These are phyloP conservation scores for Colletotrichum kahawae DNA, from an alignment of 2,329 filamentous ascomycete species.

Conservation along the genomic window DNA sequence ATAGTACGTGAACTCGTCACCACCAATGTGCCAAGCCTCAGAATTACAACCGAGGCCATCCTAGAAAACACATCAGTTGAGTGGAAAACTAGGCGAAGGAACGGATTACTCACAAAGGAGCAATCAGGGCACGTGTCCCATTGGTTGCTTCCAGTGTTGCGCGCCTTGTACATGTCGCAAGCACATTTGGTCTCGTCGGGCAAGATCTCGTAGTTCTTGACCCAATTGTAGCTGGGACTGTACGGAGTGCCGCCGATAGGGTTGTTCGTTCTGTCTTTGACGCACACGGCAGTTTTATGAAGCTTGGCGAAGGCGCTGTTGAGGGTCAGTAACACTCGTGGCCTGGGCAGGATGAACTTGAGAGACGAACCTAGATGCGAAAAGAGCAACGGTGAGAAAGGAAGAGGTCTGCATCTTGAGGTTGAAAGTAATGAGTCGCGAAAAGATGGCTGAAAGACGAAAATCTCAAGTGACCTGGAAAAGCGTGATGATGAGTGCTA, in stretches of 20 bases:
- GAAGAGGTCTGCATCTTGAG: not conserved
- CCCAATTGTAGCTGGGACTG: conserved; percentile 12
- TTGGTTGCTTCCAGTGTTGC: conserved; percentile 23
- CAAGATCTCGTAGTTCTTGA: conserved; percentile 15
- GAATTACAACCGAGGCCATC: conserved; percentile 18
- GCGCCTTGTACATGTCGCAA: conserved; percentile 17
- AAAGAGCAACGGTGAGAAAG: not conserved
- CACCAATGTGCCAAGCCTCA: conserved; percentile 15
- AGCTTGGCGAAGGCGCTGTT: not conserved
- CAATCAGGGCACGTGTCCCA: conserved; percentile 26
- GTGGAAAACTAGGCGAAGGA: fast-evolving
- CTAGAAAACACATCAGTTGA: fast-evolving
- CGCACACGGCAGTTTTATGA: not conserved
- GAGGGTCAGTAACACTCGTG: not conserved
- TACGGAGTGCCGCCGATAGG: conserved; percentile 5
- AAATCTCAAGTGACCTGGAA: too few species aligned
- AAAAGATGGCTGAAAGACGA: not conserved
- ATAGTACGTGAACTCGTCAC: conserved; percentile 22
- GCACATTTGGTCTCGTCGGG: conserved; percentile 20
- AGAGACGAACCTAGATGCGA: not conserved
- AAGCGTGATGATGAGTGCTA: too few species aligned
- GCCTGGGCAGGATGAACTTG: not conserved
- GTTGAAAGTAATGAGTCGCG: not conserved
- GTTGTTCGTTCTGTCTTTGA: not conserved
- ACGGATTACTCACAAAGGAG: not conserved